A percentile compares a stretch with the other conserved stretches of the same genome.
Evolutionary conservation across 2,329 filamentous ascomycete species (phyloP).

Genomic region (Balansia obtecta): DNA sequence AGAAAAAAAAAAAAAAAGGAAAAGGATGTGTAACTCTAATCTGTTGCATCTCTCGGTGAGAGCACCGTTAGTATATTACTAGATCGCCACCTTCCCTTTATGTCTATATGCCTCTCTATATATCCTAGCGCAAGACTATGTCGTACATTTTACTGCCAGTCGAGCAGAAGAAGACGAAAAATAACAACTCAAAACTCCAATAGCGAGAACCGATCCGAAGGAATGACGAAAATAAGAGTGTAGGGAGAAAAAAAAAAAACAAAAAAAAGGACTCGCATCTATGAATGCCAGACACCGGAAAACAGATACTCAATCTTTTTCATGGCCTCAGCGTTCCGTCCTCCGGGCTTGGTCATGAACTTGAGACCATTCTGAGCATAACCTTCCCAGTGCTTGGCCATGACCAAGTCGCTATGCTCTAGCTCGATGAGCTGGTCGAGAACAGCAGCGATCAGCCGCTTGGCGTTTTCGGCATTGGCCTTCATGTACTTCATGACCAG

Average conservation of each 20-base stretch:
- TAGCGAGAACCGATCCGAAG: not conserved
- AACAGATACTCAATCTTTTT: constrained; percentile 80
- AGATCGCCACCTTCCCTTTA: not conserved
- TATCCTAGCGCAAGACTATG: too few species aligned
- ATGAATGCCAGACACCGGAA: constrained; percentile 57
- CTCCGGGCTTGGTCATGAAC: constrained; percentile 69
- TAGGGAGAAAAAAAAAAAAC: not conserved
- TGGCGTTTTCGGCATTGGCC: constrained; percentile 80
- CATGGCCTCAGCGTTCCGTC: constrained; percentile 60
- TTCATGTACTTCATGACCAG: constrained; percentile 98
- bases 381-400: constrained; percentile 71
- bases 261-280: not conserved
- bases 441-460: constrained; percentile 72
- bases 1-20: too few species aligned
- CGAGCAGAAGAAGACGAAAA: not conserved
- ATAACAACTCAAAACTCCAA: not conserved
- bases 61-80: not conserved
- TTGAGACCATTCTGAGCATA: constrained; percentile 64
- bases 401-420: constrained; percentile 62
- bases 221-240: not conserved
- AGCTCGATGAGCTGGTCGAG: constrained; percentile 73
- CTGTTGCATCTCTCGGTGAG: too few species aligned
- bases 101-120: too few species aligned
- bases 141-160: too few species aligned
- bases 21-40: not conserved